Base-by-base conservation (phyloP, 2,329 filamentous ascomycete genomes). In the Pseudogymnoascus sp. region DNA sequence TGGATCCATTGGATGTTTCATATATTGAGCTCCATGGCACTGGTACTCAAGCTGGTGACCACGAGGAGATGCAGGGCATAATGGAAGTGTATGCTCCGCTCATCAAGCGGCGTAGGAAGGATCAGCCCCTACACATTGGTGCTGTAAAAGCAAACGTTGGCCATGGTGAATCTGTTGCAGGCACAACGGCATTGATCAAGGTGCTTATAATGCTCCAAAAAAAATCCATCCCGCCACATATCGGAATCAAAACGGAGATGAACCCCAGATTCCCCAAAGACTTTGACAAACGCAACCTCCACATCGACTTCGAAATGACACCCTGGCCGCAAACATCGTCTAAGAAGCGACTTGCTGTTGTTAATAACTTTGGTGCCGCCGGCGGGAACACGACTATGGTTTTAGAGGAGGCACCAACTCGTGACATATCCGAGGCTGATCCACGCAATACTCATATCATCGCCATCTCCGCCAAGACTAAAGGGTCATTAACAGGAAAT, bases 1-100 rank as follows among this genome's bases (percentile, higher is more conserved):
- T 93, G 14, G 86, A 91, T 71, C 87, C 37, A 5, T 82, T 88
- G 5, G 89, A 89, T 67, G 78, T 93, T 6, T 89, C 86, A 71
- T 85, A 89, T 69, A 89, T 89, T n/a, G 88, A 91, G 70, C 93
- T 93, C 76, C 77, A 93, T 68, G 90, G 88, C 36, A 88, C 89
- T 76, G 89, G 84, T 62, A 89, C 89, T 6, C 84, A 86, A 56
- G 50, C 50, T 18, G 50, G 50, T 34, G 50, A 56, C 16, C 50
- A 90, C 87, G 18, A 82, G 82, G 87, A 89, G 72, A 86, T 87
- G 79, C 78, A 80, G 2, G 85, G 82, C 0, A 84, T 89, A 60
- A 78, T 79, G 21, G 79, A 83, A 36, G 78, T 82, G 2, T 88
- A 88, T 67, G 85, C 84, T 50, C 81, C 80, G 12, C 76, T 56